phyloP scores from a whole-genome alignment of 331 rosid species.

The Erythrophleum ivorense region DNA sequence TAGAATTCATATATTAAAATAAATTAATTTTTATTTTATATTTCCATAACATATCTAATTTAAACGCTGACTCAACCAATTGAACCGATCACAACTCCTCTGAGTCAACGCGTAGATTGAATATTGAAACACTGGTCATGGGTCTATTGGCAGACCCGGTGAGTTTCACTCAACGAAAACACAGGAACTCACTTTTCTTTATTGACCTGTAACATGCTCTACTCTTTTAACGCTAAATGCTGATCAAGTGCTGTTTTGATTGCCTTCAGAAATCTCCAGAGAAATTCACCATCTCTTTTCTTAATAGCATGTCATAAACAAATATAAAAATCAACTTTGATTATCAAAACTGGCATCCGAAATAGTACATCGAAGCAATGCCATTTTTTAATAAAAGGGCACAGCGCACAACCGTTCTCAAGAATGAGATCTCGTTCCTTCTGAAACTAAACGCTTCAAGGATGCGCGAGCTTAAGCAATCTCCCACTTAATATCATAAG shows the following conservation, averaged over 20 bases:
- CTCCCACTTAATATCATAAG: slow-evolving; percentile 44
- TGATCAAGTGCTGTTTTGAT: neutral
- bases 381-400: neutral
- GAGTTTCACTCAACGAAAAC: no score
- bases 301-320: neutral
- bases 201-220: no score
- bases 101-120: no score
- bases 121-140: no score
- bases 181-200: no score
- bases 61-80: neutral
- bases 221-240: no score
- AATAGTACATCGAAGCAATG: slow-evolving; percentile 11
- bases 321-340: neutral
- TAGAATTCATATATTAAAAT: no score
- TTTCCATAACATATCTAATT: neutral
- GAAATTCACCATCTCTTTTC: neutral
- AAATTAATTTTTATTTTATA: neutral
- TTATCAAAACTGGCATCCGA: slow-evolving; percentile 3
- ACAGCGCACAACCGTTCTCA: slow-evolving; percentile 1
- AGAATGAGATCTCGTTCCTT: slow-evolving; percentile 23
- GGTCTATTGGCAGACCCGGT: no score
- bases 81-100: no score
- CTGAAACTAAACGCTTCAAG: slow-evolving; percentile 14
- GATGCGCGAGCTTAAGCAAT: slow-evolving; percentile 24
- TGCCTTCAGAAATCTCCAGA: neutral